Evolutionary conservation across 495 filamentous ascomycete species (phyloP).

Genomic region (Aspergillus hancockii): DNA sequence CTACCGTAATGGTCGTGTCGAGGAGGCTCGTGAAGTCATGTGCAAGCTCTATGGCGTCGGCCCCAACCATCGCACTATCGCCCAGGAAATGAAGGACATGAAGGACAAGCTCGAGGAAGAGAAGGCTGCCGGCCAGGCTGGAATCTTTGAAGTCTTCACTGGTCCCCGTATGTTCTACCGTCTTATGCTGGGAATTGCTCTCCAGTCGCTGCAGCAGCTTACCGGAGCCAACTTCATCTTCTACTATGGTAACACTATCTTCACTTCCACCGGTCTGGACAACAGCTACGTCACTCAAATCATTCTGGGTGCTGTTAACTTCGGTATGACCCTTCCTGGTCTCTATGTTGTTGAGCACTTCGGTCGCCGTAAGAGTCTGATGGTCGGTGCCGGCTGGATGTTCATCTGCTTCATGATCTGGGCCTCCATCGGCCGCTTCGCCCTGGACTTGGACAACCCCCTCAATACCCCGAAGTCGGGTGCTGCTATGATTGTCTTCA

Average conservation of each 20-base stretch:
- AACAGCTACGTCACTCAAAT: constrained; percentile 73
- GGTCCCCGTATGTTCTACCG: constrained; percentile 74
- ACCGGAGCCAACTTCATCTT: constrained; percentile 81
- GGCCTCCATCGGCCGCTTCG: constrained; percentile 66
- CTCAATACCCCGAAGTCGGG: constrained; percentile 59
- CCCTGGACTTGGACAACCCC: constrained; percentile 53
- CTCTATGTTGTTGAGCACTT: constrained; percentile 72
- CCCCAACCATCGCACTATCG: constrained; percentile 61
- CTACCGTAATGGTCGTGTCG: constrained; percentile 63
- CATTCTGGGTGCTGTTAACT: constrained; percentile 74
- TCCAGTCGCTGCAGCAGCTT: constrained; percentile 74
- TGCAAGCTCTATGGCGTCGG: constrained; percentile 70
- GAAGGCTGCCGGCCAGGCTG: constrained; percentile 50
- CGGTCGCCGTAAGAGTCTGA: constrained; percentile 66
- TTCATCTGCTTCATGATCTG: constrained; percentile 73
- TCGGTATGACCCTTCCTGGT: constrained; percentile 69
- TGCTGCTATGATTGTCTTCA: constrained; percentile 73
- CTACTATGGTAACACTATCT: constrained; percentile 78
- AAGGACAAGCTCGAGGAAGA: constrained; percentile 63
- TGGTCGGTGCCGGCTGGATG: constrained; percentile 68
- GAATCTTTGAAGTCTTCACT: constrained; percentile 68
- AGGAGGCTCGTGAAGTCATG: constrained; percentile 69
- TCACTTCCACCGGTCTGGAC: constrained; percentile 64
- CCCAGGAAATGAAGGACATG: constrained; percentile 67
- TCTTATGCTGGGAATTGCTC: constrained; percentile 63